Evolutionary conservation across 2,329 filamentous ascomycete species (phyloP).

Genomic region (Alternaria ethzedia): DNA sequence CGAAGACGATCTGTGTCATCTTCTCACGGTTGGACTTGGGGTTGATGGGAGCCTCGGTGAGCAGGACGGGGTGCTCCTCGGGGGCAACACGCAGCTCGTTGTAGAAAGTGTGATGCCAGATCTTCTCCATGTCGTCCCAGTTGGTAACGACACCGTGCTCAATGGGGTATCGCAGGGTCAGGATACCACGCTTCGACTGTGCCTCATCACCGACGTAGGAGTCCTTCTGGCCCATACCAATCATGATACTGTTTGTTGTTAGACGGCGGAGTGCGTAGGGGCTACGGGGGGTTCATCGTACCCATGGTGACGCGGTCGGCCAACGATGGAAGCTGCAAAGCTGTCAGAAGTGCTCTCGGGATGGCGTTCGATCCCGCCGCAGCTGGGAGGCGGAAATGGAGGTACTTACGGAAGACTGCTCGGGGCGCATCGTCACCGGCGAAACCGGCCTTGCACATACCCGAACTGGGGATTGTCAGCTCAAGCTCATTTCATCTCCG

Average conservation of each 20-base stretch:
- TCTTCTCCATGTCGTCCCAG: conserved; percentile 99
- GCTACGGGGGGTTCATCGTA: conserved; percentile 62
- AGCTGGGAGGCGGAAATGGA: conserved; percentile 12
- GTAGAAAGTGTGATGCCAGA: conserved; percentile 99
- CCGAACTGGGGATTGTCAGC: conserved; percentile 74
- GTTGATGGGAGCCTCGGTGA: conserved; percentile 99
- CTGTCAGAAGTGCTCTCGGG: conserved; percentile 36
- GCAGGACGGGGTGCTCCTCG: conserved; percentile 98
- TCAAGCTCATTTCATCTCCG: conserved; percentile 31
- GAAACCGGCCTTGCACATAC: conserved; percentile 99
- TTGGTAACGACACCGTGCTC: conserved; percentile 99
- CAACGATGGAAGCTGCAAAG: conserved; percentile 90
- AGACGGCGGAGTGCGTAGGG: conserved; percentile 42
- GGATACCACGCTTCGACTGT: conserved; percentile 99
- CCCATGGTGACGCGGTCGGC: conserved; percentile 99
- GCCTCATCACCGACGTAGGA: conserved; percentile 99
- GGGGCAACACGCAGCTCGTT: conserved; percentile 99
- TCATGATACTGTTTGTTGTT: conserved; percentile 85
- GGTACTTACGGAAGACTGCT: conserved; percentile 98
- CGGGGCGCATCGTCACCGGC: conserved; percentile 99
- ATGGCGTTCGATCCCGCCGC: conserved; percentile 9
- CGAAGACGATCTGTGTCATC: conserved; percentile 99
- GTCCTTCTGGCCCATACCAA: conserved; percentile 99
- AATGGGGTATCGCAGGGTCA: conserved; percentile 98
- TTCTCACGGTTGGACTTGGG: conserved; percentile 99